A percentile compares a stretch with the other conserved stretches of the same genome.
These are phyloP conservation scores for Extremus antarcticus DNA, from an alignment of 495 filamentous ascomycete genomes.

Conservation along the genomic window DNA sequence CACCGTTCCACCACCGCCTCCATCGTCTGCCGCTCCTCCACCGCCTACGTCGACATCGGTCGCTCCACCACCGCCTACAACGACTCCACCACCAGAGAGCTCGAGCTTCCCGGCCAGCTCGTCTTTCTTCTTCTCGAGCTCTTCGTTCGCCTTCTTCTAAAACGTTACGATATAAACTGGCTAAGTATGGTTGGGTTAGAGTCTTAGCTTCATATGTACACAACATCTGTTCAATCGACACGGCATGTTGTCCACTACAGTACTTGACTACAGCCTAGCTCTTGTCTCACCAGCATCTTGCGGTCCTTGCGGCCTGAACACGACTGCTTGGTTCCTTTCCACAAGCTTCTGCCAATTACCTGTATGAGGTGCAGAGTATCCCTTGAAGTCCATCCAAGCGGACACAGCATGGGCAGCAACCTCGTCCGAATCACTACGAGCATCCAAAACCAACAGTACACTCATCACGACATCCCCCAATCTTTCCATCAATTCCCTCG, in stretches of 20 bases:
- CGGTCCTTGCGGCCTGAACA: background rate
- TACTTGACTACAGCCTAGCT: background rate
- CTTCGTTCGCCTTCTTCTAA: no score
- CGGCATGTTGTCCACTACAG: background rate
- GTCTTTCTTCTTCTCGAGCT: no score
- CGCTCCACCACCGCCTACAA: no score
- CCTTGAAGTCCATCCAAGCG: background rate
- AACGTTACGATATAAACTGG: no score
- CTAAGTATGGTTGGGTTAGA: no score
- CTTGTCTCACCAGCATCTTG: background rate
- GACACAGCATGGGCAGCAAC: slow-evolving; percentile 11
- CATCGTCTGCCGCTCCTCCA: no score
- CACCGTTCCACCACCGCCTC: no score
- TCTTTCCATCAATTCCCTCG: slow-evolving; percentile 18
- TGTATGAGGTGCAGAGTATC: background rate
- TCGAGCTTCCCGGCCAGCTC: no score
- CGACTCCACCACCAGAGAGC: no score
- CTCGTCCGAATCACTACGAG: slow-evolving; percentile 17
- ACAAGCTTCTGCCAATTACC: background rate
- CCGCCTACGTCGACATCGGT: no score
- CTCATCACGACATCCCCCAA: slow-evolving; percentile 20
- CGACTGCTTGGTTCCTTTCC: background rate
- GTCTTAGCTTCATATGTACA: no score
- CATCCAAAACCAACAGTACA: slow-evolving; percentile 23
- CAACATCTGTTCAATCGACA: background rate